Base-by-base conservation (phyloP, 768 basidiomycete species). In the Auriscalpium orientale region DNA sequence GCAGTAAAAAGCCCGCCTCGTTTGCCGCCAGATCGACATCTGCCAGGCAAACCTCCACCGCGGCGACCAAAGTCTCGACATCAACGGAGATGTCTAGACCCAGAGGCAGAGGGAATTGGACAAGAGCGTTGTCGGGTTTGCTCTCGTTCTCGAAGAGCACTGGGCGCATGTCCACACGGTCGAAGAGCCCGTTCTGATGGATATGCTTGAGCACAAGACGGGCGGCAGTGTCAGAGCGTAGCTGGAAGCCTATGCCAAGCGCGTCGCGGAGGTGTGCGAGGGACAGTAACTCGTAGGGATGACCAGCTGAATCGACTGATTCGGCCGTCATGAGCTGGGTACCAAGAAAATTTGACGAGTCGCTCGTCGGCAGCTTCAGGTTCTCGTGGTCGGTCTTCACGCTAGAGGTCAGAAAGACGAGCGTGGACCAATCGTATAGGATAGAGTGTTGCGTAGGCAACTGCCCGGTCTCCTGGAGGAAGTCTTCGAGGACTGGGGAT, bases 11-110 rank as follows among this genome's bases (percentile, higher is more conserved):
- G 2, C 85, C 90, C 38, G 78, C 73, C 68, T 93, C 91, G 62
- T 90, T 89, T 28, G 84, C 74, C 3, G 84, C 80, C 33, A 93
- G 71, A 67, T 91, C 83, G 22, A 89, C 65, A 62, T 90, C 87
- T 6, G 75, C 72, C 21, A 93, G 72, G 61, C 83, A 86, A 5
- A 80, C 79, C 65, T 91, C 89, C 28, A 91, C 80, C 5, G 85
- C 77, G 8, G 82, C 76, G 18, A 90, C 80, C 33, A 93, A 72
- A 0, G 77, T 80, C 63, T 91, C 89, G 8, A 92, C 87, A 47
- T 84, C 82, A 16, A 76, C 75, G 1, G 89, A 86, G 12, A 84
- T 69, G 60, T 92, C 90, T 44, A 91, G 76, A 0, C 84, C 80
- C 10, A 87, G 68, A 1, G 90, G 88, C 18, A 91, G 67, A 1